phyloP scores from a whole-genome alignment of 2,329 filamentous ascomycete genomes.

The Nemania sp. region DNA sequence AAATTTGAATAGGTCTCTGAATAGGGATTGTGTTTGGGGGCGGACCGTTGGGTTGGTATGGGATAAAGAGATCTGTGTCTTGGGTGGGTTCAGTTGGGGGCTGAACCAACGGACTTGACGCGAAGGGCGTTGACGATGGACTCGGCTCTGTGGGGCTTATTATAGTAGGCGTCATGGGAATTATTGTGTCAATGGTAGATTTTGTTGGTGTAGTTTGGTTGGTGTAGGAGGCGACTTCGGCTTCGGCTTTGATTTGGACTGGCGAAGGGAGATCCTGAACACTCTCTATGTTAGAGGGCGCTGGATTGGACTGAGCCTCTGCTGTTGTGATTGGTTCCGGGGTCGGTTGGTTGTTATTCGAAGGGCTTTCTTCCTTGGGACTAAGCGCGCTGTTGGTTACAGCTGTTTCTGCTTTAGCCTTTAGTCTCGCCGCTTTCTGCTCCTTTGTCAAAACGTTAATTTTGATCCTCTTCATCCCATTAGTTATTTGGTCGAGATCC shows the following conservation, averaged over 20 bases:
- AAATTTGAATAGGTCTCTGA: slow-evolving; percentile 44
- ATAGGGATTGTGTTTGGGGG: slow-evolving; percentile 54
- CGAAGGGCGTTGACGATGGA: slow-evolving; percentile 37
- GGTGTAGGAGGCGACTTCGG: neutral
- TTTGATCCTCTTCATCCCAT: slow-evolving; percentile 72
- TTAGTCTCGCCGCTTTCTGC: slow-evolving; percentile 67
- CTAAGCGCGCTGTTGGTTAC: neutral
- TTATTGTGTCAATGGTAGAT: slow-evolving; percentile 14
- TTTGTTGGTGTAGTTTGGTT: slow-evolving; percentile 17
- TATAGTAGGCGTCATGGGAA: slow-evolving; percentile 38
- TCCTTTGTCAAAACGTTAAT: slow-evolving; percentile 71
- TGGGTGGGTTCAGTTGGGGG: slow-evolving; percentile 33
- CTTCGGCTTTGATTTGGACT: neutral
- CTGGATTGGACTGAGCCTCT: slow-evolving; percentile 5
- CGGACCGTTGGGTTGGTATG: slow-evolving; percentile 68
- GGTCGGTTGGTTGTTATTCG: slow-evolving; percentile 9
- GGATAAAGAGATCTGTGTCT: slow-evolving; percentile 61
- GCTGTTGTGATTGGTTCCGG: slow-evolving; percentile 2
- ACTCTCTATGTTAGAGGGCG: neutral
- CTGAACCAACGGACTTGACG: slow-evolving; percentile 50
- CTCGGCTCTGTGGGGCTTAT: slow-evolving; percentile 39
- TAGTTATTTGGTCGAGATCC: slow-evolving; percentile 67
- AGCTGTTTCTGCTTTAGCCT: slow-evolving; percentile 43
- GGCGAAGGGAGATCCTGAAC: slow-evolving; percentile 3
- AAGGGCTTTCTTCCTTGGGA: slow-evolving; percentile 12